A percentile compares a stretch with the other conserved stretches of the same genome.
phyloP scores from a whole-genome alignment of 345 rosid genomes.

The Gossypium arboreum region DNA sequence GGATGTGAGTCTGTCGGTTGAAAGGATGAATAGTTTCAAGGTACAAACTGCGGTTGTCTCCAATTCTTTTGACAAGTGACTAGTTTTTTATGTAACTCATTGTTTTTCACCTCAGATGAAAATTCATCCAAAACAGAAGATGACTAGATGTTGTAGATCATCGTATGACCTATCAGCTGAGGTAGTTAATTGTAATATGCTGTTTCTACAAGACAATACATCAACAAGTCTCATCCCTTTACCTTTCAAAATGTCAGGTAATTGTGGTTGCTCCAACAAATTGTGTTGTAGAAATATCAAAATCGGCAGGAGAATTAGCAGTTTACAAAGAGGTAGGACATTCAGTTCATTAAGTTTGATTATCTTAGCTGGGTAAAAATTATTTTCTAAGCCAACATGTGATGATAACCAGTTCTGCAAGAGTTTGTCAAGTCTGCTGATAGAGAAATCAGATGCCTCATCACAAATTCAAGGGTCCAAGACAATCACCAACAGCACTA shows the following conservation, averaged over 20 bases:
- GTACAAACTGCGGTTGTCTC: constrained; percentile 27
- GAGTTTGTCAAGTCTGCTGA: constrained; percentile 62
- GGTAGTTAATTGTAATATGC: constrained; percentile 26
- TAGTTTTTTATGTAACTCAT: neutral
- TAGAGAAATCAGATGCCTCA: constrained; percentile 33
- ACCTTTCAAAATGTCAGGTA: constrained; percentile 37
- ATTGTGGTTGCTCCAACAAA: constrained; percentile 76
- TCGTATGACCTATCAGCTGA: constrained; percentile 69
- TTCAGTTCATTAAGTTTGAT: neutral
- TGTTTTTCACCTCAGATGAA: constrained; percentile 41
- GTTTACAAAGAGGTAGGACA: constrained; percentile 55
- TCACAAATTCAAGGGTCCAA: constrained; percentile 23
- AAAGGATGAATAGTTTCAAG: constrained; percentile 54
- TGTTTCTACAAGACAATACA: neutral
- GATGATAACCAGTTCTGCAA: constrained; percentile 59
- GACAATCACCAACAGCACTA: constrained; percentile 15
- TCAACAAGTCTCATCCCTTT: constrained; percentile 9
- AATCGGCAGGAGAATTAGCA: constrained; percentile 60
- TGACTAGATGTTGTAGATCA: constrained; percentile 49
- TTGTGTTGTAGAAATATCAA: constrained; percentile 81
- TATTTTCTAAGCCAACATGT: constrained; percentile 6
- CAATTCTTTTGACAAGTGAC: neutral
- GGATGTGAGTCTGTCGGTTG: constrained; percentile 54
- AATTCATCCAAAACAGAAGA: constrained; percentile 55
- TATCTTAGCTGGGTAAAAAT: constrained; percentile 10